phyloP scores from a whole-genome alignment of 2,329 filamentous ascomycete genomes.

The Trichoderma sp. region DNA sequence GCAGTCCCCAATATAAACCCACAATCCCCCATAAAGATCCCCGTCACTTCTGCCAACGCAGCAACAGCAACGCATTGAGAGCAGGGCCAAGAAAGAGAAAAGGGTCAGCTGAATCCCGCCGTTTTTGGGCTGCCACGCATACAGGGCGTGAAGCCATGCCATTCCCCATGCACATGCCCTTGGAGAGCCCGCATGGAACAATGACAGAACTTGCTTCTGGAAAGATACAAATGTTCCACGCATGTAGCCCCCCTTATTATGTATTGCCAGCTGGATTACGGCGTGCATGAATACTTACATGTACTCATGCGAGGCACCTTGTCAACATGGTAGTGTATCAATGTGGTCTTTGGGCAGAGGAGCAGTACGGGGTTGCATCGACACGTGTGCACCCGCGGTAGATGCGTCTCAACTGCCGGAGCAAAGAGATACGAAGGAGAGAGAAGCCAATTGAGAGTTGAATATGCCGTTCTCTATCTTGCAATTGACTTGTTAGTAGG shows the following conservation, averaged over 20 bases:
- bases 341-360: background rate
- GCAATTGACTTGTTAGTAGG: background rate
- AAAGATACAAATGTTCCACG: background rate
- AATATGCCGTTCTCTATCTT: background rate
- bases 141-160: background rate
- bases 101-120: background rate
- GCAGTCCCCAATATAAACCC: background rate
- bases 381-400: background rate
- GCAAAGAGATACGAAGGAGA: background rate
- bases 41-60: conserved; percentile 8
- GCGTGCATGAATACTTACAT: conserved; percentile 7
- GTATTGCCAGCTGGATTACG: background rate
- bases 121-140: conserved; percentile 2
- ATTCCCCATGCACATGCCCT: background rate
- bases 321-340: background rate
- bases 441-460: background rate
- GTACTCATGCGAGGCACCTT: background rate
- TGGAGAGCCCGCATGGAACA: conserved; percentile 9
- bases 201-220: conserved; percentile 12
- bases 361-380: background rate
- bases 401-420: conserved; percentile 4
- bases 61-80: conserved; percentile 5
- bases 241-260: background rate
- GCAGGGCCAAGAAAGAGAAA: background rate
- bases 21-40: background rate